Conservation (phyloP, 139 green algal genomes). For the Asterochloris sp. region DNA sequence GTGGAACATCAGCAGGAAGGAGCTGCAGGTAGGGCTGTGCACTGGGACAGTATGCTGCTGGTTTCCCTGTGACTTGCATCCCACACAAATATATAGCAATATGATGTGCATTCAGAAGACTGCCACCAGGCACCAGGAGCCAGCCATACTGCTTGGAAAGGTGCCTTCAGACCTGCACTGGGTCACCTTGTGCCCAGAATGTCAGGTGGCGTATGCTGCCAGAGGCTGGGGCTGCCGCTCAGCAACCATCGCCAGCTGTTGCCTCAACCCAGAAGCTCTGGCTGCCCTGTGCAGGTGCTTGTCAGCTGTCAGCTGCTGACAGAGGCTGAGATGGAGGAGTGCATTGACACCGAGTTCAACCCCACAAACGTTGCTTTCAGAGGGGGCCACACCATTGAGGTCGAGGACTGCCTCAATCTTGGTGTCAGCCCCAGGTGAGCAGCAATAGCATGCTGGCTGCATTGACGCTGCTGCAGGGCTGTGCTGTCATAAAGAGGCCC, state of each 20-base stretch:
- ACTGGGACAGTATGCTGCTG: neutral
- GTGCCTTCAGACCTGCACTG: neutral
- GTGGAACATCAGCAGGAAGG: constrained; percentile 86
- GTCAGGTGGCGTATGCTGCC: neutral
- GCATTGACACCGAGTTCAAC: constrained; percentile 87
- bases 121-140: neutral
- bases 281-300: constrained; percentile 33
- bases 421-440: constrained; percentile 63
- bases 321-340: constrained; percentile 61
- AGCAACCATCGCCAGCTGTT: neutral
- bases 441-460: neutral
- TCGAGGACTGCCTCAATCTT: constrained; percentile 89
- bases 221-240: too few species aligned
- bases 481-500: too few species aligned
- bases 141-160: neutral
- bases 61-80: neutral
- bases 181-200: neutral
- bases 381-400: constrained; percentile 64
- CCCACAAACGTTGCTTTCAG: constrained; percentile 61
- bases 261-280: neutral
- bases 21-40: constrained; percentile 68
- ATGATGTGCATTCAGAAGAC: neutral
- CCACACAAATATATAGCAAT: neutral
- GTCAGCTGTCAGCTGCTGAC: constrained; percentile 59
- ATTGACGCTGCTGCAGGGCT: too few species aligned